These are phyloP conservation scores for Fusarium acutatum DNA, from an alignment of 2,329 filamentous ascomycete genomes.

Conservation along the genomic window DNA sequence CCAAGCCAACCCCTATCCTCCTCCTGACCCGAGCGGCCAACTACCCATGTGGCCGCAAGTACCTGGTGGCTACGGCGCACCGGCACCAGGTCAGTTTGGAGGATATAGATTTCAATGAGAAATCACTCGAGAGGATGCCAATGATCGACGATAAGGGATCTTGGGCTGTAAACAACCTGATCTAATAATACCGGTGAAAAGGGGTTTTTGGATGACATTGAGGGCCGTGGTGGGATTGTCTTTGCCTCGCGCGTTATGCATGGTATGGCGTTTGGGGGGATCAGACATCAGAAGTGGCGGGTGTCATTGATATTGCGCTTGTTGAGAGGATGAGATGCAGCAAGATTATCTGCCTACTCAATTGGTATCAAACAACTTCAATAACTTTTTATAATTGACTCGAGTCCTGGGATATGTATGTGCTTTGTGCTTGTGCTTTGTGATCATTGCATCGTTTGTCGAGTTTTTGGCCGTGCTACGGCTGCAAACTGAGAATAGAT, in stretches of 20 bases:
- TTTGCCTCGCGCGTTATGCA: constrained; percentile 42
- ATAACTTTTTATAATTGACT: background rate
- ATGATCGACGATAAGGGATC: background rate
- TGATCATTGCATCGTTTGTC: background rate
- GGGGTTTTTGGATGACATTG: constrained; percentile 29
- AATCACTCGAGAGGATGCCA: background rate
- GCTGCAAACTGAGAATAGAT: background rate
- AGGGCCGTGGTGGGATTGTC: constrained; percentile 23
- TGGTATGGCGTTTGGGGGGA: constrained; percentile 42
- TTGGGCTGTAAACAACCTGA: background rate
- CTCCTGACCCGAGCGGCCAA: constrained; percentile 39
- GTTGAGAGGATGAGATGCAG: constrained; percentile 9
- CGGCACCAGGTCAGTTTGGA: constrained; percentile 48
- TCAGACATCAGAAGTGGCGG: constrained; percentile 27
- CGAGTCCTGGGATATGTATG: background rate
- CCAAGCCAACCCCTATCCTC: constrained; percentile 43
- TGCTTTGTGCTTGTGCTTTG: background rate
- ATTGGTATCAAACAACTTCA: constrained; percentile 5
- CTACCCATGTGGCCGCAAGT: constrained; percentile 43
- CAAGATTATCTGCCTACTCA: constrained; percentile 2
- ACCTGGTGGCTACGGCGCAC: constrained; percentile 44
- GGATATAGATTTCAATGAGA: constrained; percentile 46
- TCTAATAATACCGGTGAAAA: constrained; percentile 26
- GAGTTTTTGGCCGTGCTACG: background rate
- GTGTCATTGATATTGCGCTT: constrained; percentile 27